phyloP scores from a whole-genome alignment of 2,329 filamentous ascomycete species.

The Neocatenulostroma microsporum region DNA sequence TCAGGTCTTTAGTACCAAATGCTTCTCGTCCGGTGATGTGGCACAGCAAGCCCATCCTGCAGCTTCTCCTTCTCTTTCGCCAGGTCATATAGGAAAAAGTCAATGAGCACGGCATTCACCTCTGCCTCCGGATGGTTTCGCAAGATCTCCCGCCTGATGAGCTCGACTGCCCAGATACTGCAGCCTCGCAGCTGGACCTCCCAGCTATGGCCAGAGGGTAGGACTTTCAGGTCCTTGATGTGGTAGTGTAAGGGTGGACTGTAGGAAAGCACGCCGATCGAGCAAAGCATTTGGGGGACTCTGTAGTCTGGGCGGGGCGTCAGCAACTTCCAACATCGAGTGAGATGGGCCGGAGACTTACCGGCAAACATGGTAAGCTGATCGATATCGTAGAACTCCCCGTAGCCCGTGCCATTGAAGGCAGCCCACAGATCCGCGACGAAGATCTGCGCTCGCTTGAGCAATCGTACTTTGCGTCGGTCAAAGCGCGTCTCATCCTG shows the following conservation, averaged over 20 bases:
- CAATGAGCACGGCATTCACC: slow-evolving; percentile 84
- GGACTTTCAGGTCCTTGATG: slow-evolving; percentile 55
- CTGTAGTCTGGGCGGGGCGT: slow-evolving; percentile 61
- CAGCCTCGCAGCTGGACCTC: slow-evolving; percentile 86
- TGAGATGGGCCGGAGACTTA: slow-evolving; percentile 27
- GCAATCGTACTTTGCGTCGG: slow-evolving; percentile 66
- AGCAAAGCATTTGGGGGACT: slow-evolving; percentile 84
- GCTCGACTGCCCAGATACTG: slow-evolving; percentile 88
- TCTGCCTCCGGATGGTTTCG: slow-evolving; percentile 60
- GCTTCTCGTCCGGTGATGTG: slow-evolving; percentile 82
- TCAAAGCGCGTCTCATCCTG: slow-evolving; percentile 72
- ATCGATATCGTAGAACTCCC: slow-evolving; percentile 81
- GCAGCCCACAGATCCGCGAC: slow-evolving; percentile 96
- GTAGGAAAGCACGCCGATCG: slow-evolving; percentile 73
- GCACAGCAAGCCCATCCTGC: slow-evolving; percentile 39
- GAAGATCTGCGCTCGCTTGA: slow-evolving; percentile 93
- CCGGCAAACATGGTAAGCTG: slow-evolving; percentile 95
- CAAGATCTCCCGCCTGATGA: slow-evolving; percentile 74
- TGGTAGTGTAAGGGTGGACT: slow-evolving; percentile 68
- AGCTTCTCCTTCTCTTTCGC: slow-evolving; percentile 72
- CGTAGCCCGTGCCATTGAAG: slow-evolving; percentile 73
- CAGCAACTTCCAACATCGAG: slow-evolving; percentile 1
- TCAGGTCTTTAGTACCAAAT: slow-evolving; percentile 93
- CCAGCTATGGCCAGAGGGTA: slow-evolving; percentile 66
- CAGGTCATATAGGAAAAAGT: slow-evolving; percentile 94